A percentile compares a stretch with the other conserved stretches of the same genome.
phyloP scores from a whole-genome alignment of 768 basidiomycete genomes.

The Leucocoprinus birnbaumii region DNA sequence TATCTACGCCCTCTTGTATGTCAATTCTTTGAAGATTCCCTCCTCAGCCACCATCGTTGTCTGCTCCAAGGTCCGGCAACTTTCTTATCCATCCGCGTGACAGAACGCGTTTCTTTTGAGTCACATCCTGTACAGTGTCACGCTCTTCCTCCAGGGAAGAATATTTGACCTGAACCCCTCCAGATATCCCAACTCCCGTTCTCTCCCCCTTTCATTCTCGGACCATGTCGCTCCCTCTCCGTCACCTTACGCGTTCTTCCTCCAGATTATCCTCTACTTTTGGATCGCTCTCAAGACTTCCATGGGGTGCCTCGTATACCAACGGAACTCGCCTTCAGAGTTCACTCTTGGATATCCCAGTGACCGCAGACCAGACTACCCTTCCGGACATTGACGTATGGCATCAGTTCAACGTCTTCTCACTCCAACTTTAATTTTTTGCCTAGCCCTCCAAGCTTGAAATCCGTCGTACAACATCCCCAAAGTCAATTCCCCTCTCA shows the following conservation, averaged over 20 bases:
- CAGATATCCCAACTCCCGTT: not conserved
- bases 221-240: slow-evolving; percentile 21
- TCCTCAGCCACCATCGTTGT: no score
- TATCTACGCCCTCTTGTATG: no score
- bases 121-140: not conserved
- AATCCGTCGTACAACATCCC: slow-evolving; percentile 44
- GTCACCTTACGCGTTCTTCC: slow-evolving; percentile 15
- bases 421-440: not conserved
- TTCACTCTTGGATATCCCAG: slow-evolving; percentile 9
- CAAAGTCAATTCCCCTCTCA: slow-evolving; percentile 60
- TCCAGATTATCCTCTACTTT: slow-evolving; percentile 5
- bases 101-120: slow-evolving; percentile 1
- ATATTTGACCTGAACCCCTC: slow-evolving; percentile 1
- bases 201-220: not conserved
- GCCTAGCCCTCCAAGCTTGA: slow-evolving; percentile 51
- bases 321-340: slow-evolving; percentile 8
- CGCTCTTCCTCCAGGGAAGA: not conserved
- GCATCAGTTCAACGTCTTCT: not conserved
- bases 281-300: not conserved
- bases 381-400: slow-evolving; percentile 35
- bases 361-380: slow-evolving; percentile 7
- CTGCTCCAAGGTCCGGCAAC: not conserved
- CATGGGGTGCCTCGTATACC: slow-evolving; percentile 10
- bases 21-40: no score
- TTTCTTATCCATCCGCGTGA: slow-evolving; percentile 1